Percentiles rank a stretch among this genome's conserved stretches.
phyloP scores from a whole-genome alignment of 106 monocot genomes.

The Gastrodia elata region DNA sequence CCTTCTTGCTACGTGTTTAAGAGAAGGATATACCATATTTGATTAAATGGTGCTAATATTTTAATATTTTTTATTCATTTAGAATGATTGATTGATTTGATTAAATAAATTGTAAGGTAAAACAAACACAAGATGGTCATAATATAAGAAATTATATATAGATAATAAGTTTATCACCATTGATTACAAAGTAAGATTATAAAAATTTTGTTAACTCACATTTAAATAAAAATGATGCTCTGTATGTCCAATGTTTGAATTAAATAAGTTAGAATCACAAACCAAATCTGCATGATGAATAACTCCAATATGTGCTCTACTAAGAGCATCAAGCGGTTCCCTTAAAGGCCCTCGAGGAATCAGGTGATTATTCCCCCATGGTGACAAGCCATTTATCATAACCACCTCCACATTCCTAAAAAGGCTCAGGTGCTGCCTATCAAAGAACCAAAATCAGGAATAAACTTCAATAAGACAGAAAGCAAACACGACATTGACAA shows the following conservation, averaged over 20 bases:
- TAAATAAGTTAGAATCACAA: slow-evolving; percentile 4
- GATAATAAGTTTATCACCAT: not conserved
- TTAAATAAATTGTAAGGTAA: not conserved
- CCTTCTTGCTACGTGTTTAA: not conserved
- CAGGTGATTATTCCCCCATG: slow-evolving; percentile 74
- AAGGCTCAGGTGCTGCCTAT: slow-evolving; percentile 82
- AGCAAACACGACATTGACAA: not conserved
- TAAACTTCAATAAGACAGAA: slow-evolving; percentile 2
- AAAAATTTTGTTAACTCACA: not conserved
- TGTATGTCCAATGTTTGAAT: not conserved
- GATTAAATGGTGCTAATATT: not conserved
- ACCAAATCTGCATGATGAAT: slow-evolving; percentile 87
- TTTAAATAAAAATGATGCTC: not conserved
- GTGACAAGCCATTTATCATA: slow-evolving; percentile 78
- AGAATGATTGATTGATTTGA: not conserved
- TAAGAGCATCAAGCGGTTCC: slow-evolving; percentile 61
- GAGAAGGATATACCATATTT: not conserved
- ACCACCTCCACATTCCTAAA: slow-evolving; percentile 63
- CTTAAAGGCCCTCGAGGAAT: slow-evolving; percentile 80
- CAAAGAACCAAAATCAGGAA: slow-evolving; percentile 18
- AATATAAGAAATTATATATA: not conserved
- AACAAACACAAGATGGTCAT: not conserved
- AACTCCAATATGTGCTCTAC: slow-evolving; percentile 54
- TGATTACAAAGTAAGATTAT: not conserved
- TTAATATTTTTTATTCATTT: not conserved